Evolutionary conservation across 768 basidiomycete genomes (phyloP).

Genomic region (Lyophyllum atratum): DNA sequence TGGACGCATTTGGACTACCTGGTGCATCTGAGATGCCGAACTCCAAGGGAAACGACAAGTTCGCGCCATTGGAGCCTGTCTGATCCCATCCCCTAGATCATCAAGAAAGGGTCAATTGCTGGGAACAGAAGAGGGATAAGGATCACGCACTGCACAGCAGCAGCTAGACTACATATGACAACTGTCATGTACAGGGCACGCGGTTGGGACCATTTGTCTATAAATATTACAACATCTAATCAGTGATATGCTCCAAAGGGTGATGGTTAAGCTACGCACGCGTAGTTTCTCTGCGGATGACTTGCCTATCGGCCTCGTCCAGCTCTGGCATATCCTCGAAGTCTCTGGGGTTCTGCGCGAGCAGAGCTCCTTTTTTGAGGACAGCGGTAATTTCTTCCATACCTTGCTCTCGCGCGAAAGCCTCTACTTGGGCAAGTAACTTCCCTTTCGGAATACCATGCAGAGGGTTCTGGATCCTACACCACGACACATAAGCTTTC

Average conservation of each 20-base stretch:
- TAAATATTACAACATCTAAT: not conserved
- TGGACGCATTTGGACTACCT: slow-evolving; percentile 33
- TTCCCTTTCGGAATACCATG: slow-evolving; percentile 59
- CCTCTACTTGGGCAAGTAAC: slow-evolving; percentile 60
- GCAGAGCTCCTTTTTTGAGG: slow-evolving; percentile 72
- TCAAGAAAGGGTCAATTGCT: not conserved
- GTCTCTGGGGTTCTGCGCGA: slow-evolving; percentile 65
- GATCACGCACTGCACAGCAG: slow-evolving; percentile 67
- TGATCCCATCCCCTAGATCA: slow-evolving; percentile 59
- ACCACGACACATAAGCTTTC: not conserved
- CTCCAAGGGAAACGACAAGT: slow-evolving; percentile 56
- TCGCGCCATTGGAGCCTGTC: slow-evolving; percentile 65
- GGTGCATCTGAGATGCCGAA: slow-evolving; percentile 41
- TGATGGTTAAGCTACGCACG: slow-evolving; percentile 29
- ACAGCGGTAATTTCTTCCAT: slow-evolving; percentile 44
- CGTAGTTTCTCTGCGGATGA: slow-evolving; percentile 47
- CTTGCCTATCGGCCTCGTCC: slow-evolving; percentile 36
- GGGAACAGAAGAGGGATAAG: not conserved
- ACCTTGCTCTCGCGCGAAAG: slow-evolving; percentile 55
- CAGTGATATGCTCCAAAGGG: not conserved
- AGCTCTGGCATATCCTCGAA: slow-evolving; percentile 44
- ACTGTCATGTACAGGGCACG: slow-evolving; percentile 44
- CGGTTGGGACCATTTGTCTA: slow-evolving; percentile 52
- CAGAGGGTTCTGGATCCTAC: slow-evolving; percentile 49
- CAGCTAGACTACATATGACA: slow-evolving; percentile 65